Conservation (phyloP, 2,329 filamentous ascomycete species). For the Hypoxylon sp. region DNA sequence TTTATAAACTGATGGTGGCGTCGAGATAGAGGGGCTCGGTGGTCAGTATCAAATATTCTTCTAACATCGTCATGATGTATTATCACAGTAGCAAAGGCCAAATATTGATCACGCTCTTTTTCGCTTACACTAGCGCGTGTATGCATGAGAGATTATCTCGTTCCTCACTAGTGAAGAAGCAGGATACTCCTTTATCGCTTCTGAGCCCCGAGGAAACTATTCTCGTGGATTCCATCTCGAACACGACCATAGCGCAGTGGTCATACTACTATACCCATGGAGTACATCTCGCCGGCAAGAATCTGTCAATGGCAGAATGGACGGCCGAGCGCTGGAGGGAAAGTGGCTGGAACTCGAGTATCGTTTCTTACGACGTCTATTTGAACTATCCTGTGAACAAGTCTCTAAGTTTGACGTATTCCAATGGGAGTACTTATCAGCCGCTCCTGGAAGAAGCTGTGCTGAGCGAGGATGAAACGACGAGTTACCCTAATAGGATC, state of each 20-base stretch:
- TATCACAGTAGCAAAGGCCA: neutral
- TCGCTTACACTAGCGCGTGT: conserved; percentile 43
- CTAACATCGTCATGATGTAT: conserved; percentile 26
- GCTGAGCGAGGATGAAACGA: conserved; percentile 80
- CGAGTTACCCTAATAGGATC: conserved; percentile 75
- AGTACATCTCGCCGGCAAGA: conserved; percentile 52
- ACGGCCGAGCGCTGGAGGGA: conserved; percentile 52
- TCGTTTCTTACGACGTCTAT: conserved; percentile 53
- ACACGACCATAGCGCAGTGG: conserved; percentile 52
- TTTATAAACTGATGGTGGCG: conserved; percentile 8
- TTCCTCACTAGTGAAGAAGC: conserved; percentile 39
- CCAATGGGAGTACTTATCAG: conserved; percentile 68
- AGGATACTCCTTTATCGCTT: conserved; percentile 43
- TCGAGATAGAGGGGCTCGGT: neutral
- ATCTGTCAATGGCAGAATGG: conserved; percentile 53
- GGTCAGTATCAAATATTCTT: neutral
- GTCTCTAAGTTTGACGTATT: conserved; percentile 59
- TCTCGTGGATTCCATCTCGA: conserved; percentile 51
- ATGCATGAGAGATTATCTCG: conserved; percentile 41
- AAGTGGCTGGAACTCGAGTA: conserved; percentile 51
- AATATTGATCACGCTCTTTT: conserved; percentile 27
- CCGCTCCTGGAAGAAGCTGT: conserved; percentile 81
- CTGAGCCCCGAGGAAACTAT: conserved; percentile 49
- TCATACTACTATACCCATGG: conserved; percentile 56
- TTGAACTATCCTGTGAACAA: conserved; percentile 69